A percentile compares a stretch with the other conserved stretches of the same genome.
phyloP scores from a whole-genome alignment of 108 stramenopile genomes.

The Phaeodactylum tricornutum region DNA sequence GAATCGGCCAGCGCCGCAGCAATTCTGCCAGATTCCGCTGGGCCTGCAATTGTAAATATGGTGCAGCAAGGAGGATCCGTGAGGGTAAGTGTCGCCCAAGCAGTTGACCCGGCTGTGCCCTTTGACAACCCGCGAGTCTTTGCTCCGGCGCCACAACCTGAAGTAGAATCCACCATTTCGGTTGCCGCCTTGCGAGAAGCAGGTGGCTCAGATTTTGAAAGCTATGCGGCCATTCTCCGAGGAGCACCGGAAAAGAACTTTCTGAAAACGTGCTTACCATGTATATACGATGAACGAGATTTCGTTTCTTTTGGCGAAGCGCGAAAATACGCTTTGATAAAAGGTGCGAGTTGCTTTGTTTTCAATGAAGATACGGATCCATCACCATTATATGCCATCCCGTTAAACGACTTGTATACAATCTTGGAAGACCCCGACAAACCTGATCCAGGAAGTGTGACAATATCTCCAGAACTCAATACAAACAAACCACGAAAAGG shows the following conservation, averaged over 20 bases:
- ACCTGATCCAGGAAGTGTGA: slow-evolving; percentile 36
- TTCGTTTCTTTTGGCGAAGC: slow-evolving; percentile 60
- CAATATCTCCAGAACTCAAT: slow-evolving; percentile 36
- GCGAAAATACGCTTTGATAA: slow-evolving; percentile 34
- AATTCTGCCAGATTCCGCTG: slow-evolving; percentile 9
- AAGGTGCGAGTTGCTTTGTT: slow-evolving; percentile 32
- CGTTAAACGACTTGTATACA: slow-evolving; percentile 16
- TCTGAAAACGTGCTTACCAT: slow-evolving; percentile 21
- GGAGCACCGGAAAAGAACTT: slow-evolving; percentile 34
- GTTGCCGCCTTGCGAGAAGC: slow-evolving; percentile 24
- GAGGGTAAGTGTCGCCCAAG: too few relatives aligned
- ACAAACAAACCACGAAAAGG: slow-evolving; percentile 18
- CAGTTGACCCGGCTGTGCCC: slow-evolving; percentile 8
- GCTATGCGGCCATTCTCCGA: slow-evolving; percentile 32
- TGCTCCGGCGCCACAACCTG: neutral
- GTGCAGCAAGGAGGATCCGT: slow-evolving; percentile 8
- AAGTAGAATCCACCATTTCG: slow-evolving; percentile 6
- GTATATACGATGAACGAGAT: slow-evolving; percentile 39
- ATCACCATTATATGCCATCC: slow-evolving; percentile 50
- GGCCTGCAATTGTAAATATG: slow-evolving; percentile 5
- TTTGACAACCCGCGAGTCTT: slow-evolving; percentile 16
- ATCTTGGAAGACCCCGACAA: slow-evolving; percentile 45
- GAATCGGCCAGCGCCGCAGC: too few relatives aligned
- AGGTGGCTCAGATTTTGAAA: slow-evolving; percentile 33
- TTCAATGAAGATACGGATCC: slow-evolving; percentile 40